Conservation (phyloP, 73 alveolate species). For the Loxodes magnus region DNA sequence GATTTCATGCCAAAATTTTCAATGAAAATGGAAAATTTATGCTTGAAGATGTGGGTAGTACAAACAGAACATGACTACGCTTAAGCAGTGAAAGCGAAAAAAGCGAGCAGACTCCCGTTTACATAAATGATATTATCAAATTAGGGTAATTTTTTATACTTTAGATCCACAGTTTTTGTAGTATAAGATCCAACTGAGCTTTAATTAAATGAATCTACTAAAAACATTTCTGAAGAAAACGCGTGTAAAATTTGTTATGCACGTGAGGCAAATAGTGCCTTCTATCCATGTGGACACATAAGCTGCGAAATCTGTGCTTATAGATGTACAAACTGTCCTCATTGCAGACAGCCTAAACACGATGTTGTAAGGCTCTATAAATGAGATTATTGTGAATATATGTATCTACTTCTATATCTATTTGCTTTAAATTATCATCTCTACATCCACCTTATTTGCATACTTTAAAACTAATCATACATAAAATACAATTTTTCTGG, state of each 20-base stretch:
- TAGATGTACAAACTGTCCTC: conserved; percentile 43
- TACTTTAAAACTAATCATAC: too few relatives aligned
- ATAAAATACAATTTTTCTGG: too few relatives aligned
- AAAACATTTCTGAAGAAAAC: not conserved
- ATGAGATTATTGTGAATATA: not conserved
- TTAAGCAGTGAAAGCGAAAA: conserved; percentile 49
- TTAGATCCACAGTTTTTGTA: conserved; percentile 11
- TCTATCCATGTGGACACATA: conserved; percentile 59
- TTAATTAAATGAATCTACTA: not conserved
- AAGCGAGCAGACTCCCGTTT: conserved; percentile 24
- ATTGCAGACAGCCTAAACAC: conserved; percentile 39
- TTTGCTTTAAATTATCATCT: too few relatives aligned
- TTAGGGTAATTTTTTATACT: too few relatives aligned
- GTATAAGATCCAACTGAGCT: conserved; percentile 3
- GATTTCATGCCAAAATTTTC: conserved; percentile 44
- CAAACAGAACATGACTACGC: conserved; percentile 64
- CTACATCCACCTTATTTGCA: too few relatives aligned
- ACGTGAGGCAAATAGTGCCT: conserved; percentile 39
- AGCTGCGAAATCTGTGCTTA: conserved; percentile 42
- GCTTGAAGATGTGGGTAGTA: conserved; percentile 55
- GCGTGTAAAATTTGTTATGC: conserved; percentile 46
- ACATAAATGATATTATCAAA: conserved; percentile 38
- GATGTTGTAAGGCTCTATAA: conserved; percentile 47
- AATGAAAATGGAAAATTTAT: conserved; percentile 28
- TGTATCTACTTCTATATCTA: too few relatives aligned